Conservation (phyloP, 805 yeast species). For the Zygosaccharomyces pseudorouxii region DNA sequence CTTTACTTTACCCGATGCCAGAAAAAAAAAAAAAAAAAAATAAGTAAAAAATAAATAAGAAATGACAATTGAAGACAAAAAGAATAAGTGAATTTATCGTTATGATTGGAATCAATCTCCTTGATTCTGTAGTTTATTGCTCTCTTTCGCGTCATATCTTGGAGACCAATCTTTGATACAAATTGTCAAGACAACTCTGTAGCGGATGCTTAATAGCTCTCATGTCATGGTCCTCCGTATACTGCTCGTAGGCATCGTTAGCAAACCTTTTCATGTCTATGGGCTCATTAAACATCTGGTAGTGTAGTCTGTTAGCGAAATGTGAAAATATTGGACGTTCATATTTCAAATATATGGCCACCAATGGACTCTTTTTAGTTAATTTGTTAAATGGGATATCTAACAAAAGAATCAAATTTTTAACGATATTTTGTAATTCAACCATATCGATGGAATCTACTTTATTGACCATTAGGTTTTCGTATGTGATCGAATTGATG, state of each 20-base stretch:
- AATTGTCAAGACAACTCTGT: conserved; percentile 26
- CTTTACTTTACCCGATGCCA: neutral
- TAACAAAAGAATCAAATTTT: conserved; percentile 33
- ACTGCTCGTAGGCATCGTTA: conserved; percentile 23
- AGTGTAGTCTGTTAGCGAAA: conserved; percentile 34
- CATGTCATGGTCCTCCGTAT: conserved; percentile 15
- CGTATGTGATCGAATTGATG: conserved; percentile 21
- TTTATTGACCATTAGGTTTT: conserved; percentile 22
- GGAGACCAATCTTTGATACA: conserved; percentile 28
- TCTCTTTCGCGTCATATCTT: conserved; percentile 2
- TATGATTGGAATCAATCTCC: neutral
- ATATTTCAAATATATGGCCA: conserved; percentile 26
- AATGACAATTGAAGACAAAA: neutral
- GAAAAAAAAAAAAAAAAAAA: neutral
- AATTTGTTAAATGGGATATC: conserved; percentile 33
- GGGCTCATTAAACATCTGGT: conserved; percentile 30
- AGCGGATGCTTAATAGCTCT: conserved; percentile 26
- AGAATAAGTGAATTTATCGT: neutral
- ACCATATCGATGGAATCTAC: conserved; percentile 31
- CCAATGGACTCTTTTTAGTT: conserved; percentile 24
- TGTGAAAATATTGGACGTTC: conserved; percentile 29
- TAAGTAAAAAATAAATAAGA: neutral
- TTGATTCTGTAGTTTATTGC: too few relatives aligned
- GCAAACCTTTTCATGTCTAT: conserved; percentile 25
- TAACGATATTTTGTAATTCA: conserved; percentile 36